These are phyloP conservation scores for Corniculantispora saksenae DNA, from an alignment of 2,329 filamentous ascomycete species.

Conservation along the genomic window DNA sequence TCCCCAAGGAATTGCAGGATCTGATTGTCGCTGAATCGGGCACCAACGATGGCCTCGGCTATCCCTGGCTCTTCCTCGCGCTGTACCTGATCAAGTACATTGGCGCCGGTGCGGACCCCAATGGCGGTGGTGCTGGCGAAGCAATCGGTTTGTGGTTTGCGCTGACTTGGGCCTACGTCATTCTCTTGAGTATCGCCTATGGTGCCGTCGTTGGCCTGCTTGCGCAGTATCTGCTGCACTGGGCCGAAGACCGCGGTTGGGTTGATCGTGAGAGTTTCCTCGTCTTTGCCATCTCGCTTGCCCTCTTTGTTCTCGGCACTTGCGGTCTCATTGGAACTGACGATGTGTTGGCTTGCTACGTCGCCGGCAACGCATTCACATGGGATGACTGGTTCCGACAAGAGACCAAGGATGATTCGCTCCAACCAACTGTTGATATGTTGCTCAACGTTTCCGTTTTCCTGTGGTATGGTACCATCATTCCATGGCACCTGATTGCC, in stretches of 20 bases:
- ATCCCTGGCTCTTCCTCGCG: slow-evolving; percentile 84
- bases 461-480: slow-evolving; percentile 86
- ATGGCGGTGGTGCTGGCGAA: slow-evolving; percentile 53
- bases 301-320: slow-evolving; percentile 84
- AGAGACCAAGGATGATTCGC: slow-evolving; percentile 83
- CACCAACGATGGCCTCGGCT: slow-evolving; percentile 85
- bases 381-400: slow-evolving; percentile 94
- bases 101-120: slow-evolving; percentile 57
- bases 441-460: slow-evolving; percentile 86
- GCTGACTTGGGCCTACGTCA: slow-evolving; percentile 82
- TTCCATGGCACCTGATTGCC: slow-evolving; percentile 74
- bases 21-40: slow-evolving; percentile 83
- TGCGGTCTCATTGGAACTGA: slow-evolving; percentile 86
- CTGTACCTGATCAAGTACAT: slow-evolving; percentile 80
- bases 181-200: slow-evolving; percentile 76
- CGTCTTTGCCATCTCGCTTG: slow-evolving; percentile 81
- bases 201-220: slow-evolving; percentile 78
- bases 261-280: slow-evolving; percentile 87
- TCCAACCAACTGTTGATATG: slow-evolving; percentile 96
- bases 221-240: slow-evolving; percentile 79
- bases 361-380: slow-evolving; percentile 87
- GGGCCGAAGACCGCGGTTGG: slow-evolving; percentile 77
- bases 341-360: slow-evolving; percentile 88
- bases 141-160: slow-evolving; percentile 82
- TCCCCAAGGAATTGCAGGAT: slow-evolving; percentile 77